Base-by-base conservation (phyloP, 495 filamentous ascomycete genomes). In the Podospora australis region DNA sequence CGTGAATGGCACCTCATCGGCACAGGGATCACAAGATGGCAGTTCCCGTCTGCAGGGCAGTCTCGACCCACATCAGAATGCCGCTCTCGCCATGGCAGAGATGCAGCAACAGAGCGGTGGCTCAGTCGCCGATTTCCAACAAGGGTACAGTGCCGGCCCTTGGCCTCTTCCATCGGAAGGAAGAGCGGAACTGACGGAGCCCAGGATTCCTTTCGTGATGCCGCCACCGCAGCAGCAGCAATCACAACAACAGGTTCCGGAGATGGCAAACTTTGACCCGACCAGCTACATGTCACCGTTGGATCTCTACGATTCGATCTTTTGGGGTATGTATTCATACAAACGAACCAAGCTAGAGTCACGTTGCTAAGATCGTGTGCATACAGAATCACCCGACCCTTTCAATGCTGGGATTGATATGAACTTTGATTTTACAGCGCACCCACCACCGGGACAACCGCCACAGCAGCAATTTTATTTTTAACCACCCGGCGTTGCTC, bases 241-340 rank as follows among this genome's bases (percentile, higher is more conserved):
- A 5, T 41, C 55, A 34, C 32, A 39, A n/a, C 34, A 47, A 6
- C 40, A 43, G 10, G 41, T 72, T 26, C 45, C 66, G 1, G 70
- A 70, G n/a, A 39, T 74, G 23, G 41, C 56, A 20, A 58, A 60
- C 11, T 67, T 73, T 17, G 72, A 74, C 44, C 70, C 70, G 8
- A 54, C 65, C 5, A 57, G 63, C 17, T 67, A 62, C 57, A 73
- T 78, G 66, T 74, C 75, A 6, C 75, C 76, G 4, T 73, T 79
- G 73, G 76, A 79, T 20, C 62, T 79, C 14, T 79, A 78, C 52
- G 75, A 79, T 52, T 76, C 72, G 3, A 79, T 79, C 34, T 79
- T 78, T 44, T 78, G 75, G 72, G 76, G 76, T 79, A 54, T 59
- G 74, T 62, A 19, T 19, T 43, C 20, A 7, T 20, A 40, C 23